A percentile compares a stretch with the other conserved stretches of the same genome.
These are phyloP conservation scores for Calonectria montana DNA, from an alignment of 2,329 filamentous ascomycete genomes.

Conservation along the genomic window DNA sequence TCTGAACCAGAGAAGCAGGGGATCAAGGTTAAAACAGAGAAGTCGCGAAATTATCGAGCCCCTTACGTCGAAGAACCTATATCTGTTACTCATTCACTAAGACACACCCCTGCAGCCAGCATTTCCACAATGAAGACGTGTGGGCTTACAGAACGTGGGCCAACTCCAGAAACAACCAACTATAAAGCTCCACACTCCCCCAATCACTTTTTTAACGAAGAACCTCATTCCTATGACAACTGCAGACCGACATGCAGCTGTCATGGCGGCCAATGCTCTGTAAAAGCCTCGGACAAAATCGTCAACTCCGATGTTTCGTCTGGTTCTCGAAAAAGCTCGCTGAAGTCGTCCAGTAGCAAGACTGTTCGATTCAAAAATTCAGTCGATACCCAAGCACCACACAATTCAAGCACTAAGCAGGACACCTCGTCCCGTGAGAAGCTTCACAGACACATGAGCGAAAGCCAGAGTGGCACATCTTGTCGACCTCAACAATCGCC, in stretches of 20 bases:
- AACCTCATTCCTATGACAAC: background rate
- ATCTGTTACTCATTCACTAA: slow-evolving; percentile 24
- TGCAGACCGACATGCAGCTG: background rate
- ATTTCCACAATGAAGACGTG: background rate
- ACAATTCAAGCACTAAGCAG: background rate
- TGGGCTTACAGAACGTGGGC: background rate
- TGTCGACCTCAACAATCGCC: background rate
- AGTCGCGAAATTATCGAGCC: slow-evolving; percentile 33
- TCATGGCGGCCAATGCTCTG: background rate
- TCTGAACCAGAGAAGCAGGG: slow-evolving; percentile 23
- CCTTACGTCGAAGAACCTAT: slow-evolving; percentile 43
- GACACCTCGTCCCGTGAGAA: background rate
- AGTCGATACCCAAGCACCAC: slow-evolving; percentile 32
- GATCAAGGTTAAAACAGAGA: background rate
- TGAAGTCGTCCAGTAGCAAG: slow-evolving; percentile 39
- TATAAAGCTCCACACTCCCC: background rate
- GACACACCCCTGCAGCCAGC: background rate
- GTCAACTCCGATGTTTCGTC: slow-evolving; percentile 34
- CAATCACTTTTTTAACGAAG: background rate
- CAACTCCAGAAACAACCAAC: background rate
- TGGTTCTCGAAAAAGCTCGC: slow-evolving; percentile 31
- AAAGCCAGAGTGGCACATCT: background rate
- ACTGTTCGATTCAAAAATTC: slow-evolving; percentile 41
- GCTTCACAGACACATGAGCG: too few species aligned
- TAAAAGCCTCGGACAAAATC: slow-evolving; percentile 22